A percentile compares a stretch with the other conserved stretches of the same genome.
phyloP scores from a whole-genome alignment of 2,329 filamentous ascomycete species.

The Penicillium occitanis region DNA sequence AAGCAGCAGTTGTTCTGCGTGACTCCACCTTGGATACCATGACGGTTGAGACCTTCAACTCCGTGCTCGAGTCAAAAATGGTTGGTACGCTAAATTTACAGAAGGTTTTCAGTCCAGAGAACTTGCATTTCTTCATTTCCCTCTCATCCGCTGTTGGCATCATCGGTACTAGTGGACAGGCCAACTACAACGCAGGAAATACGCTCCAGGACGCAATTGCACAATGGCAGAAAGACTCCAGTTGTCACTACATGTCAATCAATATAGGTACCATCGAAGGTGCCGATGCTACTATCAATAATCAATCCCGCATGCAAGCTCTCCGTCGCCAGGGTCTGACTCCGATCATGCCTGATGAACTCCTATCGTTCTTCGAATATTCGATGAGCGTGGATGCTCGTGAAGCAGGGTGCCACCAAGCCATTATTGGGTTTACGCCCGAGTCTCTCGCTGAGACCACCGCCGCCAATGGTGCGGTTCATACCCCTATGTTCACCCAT shows the following conservation, averaged over 20 bases:
- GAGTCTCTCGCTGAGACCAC: neutral
- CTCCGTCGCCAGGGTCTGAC: neutral
- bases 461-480: neutral
- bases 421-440: neutral
- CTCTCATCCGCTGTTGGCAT: conserved; percentile 34
- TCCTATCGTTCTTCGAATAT: neutral
- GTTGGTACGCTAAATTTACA: conserved; percentile 33
- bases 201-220: conserved; percentile 22
- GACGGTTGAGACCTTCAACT: conserved; percentile 25
- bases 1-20: conserved; percentile 30
- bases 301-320: neutral
- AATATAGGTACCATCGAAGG: neutral
- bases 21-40: conserved; percentile 2
- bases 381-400: neutral
- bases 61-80: conserved; percentile 40
- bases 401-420: neutral
- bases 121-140: conserved; percentile 42
- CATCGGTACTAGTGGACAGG: conserved; percentile 38
- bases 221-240: neutral
- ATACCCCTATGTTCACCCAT: neutral
- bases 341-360: neutral
- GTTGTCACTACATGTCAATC: neutral
- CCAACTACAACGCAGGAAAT: conserved; percentile 33
- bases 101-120: conserved; percentile 23
- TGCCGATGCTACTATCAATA: neutral